Base-by-base conservation (phyloP, 169 alveolate genomes). In the Nephromyces sp. region DNA sequence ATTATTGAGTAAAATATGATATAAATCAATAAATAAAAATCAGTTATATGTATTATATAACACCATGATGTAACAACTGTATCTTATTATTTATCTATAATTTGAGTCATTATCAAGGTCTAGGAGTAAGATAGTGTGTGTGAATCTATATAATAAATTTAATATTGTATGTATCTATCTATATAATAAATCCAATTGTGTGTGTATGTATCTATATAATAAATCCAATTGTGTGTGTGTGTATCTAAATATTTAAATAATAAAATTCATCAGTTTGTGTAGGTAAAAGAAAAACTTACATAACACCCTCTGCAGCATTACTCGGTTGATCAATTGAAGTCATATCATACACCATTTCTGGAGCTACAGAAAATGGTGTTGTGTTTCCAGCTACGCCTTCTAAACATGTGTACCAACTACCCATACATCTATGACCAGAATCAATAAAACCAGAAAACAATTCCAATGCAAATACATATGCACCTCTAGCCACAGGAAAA, bases 371-470 rank as follows among this genome's bases (percentile, higher is more conserved):
- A 24, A 51, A 74, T 15, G 28, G 64, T 34, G 65, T 71, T 0
- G 80, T 6, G 30, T 74, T 74, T 0, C 80, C 6, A 30, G 80
- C 80, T 1, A 74, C 2, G 1, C 64, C 73, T 24, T 74, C 80
- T 29, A 74, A 32, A 52, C 80, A 74, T 63, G 61, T 69, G 22
- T 63, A 74, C 80, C 80, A 74, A 3, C 74, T 63, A 4, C 80
- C 80, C 53, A 66, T 66, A 25, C 65, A n/a, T 0, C 80, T 73
- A 51, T 71, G 70, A 4, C 29, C 25, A 21, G 69, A 32, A 52
- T 74, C 80, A 15, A 74, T 28, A 22, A 74, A 0, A 6, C 80
- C 80, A 29, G 73, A 69, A 15, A 74, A 32, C 8, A 52, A 32
- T 2, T 61, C 80, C 25, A 30, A n/a, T 1, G 75, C 74, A 21